Evolutionary conservation across 805 yeast genomes (phyloP).

Genomic region (Candida patagonica): DNA sequence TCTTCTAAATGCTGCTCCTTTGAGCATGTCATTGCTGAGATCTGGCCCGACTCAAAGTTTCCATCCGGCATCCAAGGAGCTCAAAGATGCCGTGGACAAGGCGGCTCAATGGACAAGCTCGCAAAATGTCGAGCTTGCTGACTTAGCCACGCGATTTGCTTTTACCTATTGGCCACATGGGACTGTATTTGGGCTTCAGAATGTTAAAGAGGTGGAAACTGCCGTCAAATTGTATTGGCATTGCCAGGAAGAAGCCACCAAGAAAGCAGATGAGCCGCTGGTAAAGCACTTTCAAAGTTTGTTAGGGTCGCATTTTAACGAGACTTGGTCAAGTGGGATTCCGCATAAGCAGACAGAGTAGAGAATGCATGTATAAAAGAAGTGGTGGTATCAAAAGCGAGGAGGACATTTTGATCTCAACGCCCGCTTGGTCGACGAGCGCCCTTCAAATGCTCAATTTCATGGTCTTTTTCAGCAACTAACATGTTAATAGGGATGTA

Average conservation of each 20-base stretch:
- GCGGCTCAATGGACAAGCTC: slow-evolving; percentile 38
- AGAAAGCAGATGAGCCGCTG: slow-evolving; percentile 35
- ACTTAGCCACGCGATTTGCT: slow-evolving; percentile 71
- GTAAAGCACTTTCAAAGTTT: slow-evolving; percentile 35
- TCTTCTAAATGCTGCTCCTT: slow-evolving; percentile 74
- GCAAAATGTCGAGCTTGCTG: slow-evolving; percentile 60
- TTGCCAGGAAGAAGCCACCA: slow-evolving; percentile 32
- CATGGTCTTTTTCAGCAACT: slow-evolving; percentile 22
- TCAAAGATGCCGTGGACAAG: slow-evolving; percentile 37
- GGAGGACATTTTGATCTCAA: too few relatives aligned
- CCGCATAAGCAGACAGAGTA: slow-evolving; percentile 10
- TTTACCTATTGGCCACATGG: slow-evolving; percentile 53
- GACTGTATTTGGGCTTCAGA: slow-evolving; percentile 73
- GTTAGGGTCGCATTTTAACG: slow-evolving; percentile 49
- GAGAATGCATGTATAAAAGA: not conserved
- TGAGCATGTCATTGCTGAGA: slow-evolving; percentile 79
- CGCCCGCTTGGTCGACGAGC: not conserved
- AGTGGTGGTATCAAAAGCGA: too few relatives aligned
- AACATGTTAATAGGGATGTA: slow-evolving; percentile 3
- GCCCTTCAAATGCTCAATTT: slow-evolving; percentile 17
- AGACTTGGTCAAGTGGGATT: slow-evolving; percentile 55
- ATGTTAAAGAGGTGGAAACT: slow-evolving; percentile 47
- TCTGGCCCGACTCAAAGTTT: slow-evolving; percentile 57
- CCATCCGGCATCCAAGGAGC: slow-evolving; percentile 66
- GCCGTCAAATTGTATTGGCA: slow-evolving; percentile 53